Conservation (phyloP, 352 stramenopile genomes). For the Phytophthora crassamura region DNA sequence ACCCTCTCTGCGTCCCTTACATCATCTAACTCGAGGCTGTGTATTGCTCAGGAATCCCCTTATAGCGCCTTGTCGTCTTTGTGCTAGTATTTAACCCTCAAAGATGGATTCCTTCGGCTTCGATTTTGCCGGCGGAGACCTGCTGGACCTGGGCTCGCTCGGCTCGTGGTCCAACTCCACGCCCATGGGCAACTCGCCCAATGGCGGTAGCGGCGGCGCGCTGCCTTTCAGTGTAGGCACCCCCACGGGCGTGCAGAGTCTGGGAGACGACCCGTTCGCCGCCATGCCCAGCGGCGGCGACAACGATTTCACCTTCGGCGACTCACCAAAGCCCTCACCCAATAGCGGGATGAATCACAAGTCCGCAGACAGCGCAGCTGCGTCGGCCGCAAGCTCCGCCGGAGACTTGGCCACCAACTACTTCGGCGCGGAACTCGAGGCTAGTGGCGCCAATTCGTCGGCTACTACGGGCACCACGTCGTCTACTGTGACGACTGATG, state of each 20-base stretch:
- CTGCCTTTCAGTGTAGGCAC: constrained; percentile 88
- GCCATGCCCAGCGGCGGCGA: constrained; percentile 48
- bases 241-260: constrained; percentile 82
- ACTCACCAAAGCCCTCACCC: constrained; percentile 70
- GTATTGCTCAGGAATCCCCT: constrained; percentile 7
- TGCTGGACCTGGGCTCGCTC: constrained; percentile 79
- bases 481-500: constrained; percentile 26
- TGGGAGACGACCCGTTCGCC: constrained; percentile 80
- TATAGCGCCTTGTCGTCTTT: constrained; percentile 37
- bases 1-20: neutral
- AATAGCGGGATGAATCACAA: constrained; percentile 26
- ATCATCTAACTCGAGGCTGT: constrained; percentile 9
- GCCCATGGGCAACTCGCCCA: constrained; percentile 76
- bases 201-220: constrained; percentile 36
- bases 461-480: constrained; percentile 9
- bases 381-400: constrained; percentile 20
- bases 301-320: constrained; percentile 83
- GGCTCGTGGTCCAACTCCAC: constrained; percentile 74
- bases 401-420: constrained; percentile 63
- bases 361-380: constrained; percentile 4
- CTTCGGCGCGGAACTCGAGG: constrained; percentile 73
- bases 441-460: constrained; percentile 5
- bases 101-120: constrained; percentile 88
- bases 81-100: constrained; percentile 45
- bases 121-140: constrained; percentile 76